A percentile compares a stretch with the other conserved stretches of the same genome.
Evolutionary conservation across 148 eudicot species (phyloP).

Genomic region (Talinum fruticosum): DNA sequence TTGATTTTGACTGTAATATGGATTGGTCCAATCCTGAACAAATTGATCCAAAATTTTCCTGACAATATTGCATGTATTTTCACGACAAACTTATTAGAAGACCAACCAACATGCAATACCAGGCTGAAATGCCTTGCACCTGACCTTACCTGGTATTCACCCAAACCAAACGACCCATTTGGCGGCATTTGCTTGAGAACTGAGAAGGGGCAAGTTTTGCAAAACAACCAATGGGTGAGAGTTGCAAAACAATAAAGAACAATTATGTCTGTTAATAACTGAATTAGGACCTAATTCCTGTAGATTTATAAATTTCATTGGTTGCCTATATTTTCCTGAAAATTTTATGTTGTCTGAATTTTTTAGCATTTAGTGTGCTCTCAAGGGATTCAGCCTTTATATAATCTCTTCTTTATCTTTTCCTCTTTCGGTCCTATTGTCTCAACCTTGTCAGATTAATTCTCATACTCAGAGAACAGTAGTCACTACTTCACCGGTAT

Average conservation of each 20-base stretch:
- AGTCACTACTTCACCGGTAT: conserved; percentile 19
- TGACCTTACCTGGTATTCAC: background rate
- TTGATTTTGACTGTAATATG: background rate
- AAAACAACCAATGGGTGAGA: background rate
- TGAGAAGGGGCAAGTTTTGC: too few relatives aligned
- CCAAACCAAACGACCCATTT: background rate
- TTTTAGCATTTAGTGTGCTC: background rate
- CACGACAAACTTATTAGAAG: background rate
- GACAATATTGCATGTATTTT: background rate
- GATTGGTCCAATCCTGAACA: background rate
- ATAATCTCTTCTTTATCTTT: background rate
- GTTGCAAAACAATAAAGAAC: background rate
- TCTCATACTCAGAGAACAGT: conserved; percentile 26
- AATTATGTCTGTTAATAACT: background rate
- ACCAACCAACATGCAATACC: background rate
- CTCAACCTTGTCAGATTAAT: conserved; percentile 33
- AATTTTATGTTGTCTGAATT: background rate
- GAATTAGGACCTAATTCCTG: background rate
- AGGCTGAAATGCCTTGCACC: background rate
- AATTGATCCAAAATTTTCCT: background rate
- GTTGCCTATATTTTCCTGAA: background rate
- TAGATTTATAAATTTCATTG: background rate
- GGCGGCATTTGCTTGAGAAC: too few relatives aligned
- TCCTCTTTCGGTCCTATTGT: background rate
- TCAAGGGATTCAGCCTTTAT: background rate